Evolutionary conservation across 768 basidiomycete genomes (phyloP), one percentile per base, ranked within the genome.

Genomic region (Cantharellus cinnabarinus): DNA sequence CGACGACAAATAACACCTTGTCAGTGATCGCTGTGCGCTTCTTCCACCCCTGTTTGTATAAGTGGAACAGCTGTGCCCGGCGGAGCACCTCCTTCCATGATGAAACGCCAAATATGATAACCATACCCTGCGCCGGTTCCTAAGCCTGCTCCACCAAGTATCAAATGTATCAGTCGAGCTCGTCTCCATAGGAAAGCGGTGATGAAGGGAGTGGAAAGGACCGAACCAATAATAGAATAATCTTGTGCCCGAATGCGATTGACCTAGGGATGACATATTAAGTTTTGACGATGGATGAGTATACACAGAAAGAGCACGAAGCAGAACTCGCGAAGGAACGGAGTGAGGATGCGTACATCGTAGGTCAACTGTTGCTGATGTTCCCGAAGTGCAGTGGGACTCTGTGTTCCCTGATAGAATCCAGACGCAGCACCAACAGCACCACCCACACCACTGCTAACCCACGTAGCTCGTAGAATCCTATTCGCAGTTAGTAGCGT

Each of bases 181-280:
- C 76, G 75, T 55, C 77, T 86, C 83, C 84, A 89, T 56, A 88
- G 73, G 38, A 87, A 57, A 2, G 84, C 82, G 2, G 87, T 82
- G 3, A 75, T 77, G 2, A 88, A 66, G 10, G 83, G 76, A 14
- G 77, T 77, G 59, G 74, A 76, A 29, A 89, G 68, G 53, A 88
- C 65, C 20, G 75, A 75, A 35, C 87, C 87, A 52, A 89, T 83
- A 2, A 79, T 85, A 29, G 83, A 76, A 66, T 85, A 81, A 67
- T 89, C 87, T 58, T 86, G 79, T 53, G 76, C 74, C 62, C 85
- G 73, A 57, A 85, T 68, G 29, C 77, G 74, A 48, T 72, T 70
- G 10, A 74, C 76, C 84, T 87, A 57, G 5, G n/a, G n/a, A 59
- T 34, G 40, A 57, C 55, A 14, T 56, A 3, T 15, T 7, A 58